Conservation (phyloP, 2,329 filamentous ascomycete genomes). For the Ceratocystis albifundus region DNA sequence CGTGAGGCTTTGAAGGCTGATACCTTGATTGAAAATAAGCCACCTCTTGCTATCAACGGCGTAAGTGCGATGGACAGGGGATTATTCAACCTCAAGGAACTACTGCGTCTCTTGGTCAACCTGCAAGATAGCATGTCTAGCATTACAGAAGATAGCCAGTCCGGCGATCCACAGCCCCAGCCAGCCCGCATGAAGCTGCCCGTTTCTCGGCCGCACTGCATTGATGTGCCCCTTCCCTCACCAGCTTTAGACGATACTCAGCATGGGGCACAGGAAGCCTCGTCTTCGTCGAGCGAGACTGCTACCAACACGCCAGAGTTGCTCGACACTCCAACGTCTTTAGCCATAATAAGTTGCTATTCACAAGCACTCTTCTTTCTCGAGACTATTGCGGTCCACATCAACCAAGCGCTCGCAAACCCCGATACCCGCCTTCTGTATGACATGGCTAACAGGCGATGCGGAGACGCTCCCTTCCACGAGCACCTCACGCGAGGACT, state of each 20-base stretch:
- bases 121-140: slow-evolving; percentile 25
- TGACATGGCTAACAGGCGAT: slow-evolving; percentile 25
- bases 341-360: slow-evolving; percentile 29
- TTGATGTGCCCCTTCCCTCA: neutral
- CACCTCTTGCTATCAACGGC: slow-evolving; percentile 22
- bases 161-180: too few species aligned
- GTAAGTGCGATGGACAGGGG: slow-evolving; percentile 25
- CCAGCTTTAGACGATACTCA: slow-evolving; percentile 11
- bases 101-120: slow-evolving; percentile 26
- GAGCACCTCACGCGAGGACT: slow-evolving; percentile 27
- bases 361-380: slow-evolving; percentile 27
- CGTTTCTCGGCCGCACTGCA: neutral
- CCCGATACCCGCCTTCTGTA: slow-evolving; percentile 22
- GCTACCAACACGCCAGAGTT: slow-evolving; percentile 3
- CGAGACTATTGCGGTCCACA: slow-evolving; percentile 25
- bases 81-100: slow-evolving; percentile 26
- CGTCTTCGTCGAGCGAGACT: neutral
- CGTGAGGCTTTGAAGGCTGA: slow-evolving; percentile 21
- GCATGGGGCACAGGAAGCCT: slow-evolving; percentile 7
- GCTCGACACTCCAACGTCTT: slow-evolving; percentile 27
- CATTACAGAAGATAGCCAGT: neutral
- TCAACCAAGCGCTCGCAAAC: slow-evolving; percentile 24
- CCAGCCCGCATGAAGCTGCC: too few species aligned
- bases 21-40: slow-evolving; percentile 20
- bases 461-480: slow-evolving; percentile 26